A percentile compares a stretch with the other conserved stretches of the same genome.
Conservation (phyloP, 176 grass and related monocot genomes). For the Guadua angustifolia region DNA sequence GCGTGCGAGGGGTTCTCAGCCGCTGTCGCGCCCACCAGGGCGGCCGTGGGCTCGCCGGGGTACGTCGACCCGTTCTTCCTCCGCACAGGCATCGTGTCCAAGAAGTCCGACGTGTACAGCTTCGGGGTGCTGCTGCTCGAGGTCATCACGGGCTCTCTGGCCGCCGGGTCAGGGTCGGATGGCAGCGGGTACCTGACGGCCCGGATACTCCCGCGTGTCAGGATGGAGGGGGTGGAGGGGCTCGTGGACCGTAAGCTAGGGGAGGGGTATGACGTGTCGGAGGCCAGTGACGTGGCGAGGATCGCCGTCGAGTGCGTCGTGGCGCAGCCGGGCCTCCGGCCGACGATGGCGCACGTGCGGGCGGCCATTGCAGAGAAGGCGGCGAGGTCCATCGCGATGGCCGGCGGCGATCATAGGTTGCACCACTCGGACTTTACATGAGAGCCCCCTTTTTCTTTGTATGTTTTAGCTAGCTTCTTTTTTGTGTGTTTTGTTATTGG, state of each 20-base stretch:
- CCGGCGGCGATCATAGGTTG: background rate
- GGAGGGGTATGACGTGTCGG: slow-evolving; percentile 35
- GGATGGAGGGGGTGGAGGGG: slow-evolving; percentile 25
- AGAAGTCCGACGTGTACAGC: slow-evolving; percentile 80
- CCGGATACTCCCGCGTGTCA: slow-evolving; percentile 46
- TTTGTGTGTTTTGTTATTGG: background rate
- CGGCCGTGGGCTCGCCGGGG: slow-evolving; percentile 73
- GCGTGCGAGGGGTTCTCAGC: slow-evolving; percentile 80
- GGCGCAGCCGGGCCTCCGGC: slow-evolving; percentile 65
- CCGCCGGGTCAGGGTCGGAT: slow-evolving; percentile 36
- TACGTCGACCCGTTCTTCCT: slow-evolving; percentile 89
- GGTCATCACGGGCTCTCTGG: slow-evolving; percentile 64
- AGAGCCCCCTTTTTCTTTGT: background rate
- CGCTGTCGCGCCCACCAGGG: slow-evolving; percentile 40
- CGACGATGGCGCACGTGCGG: slow-evolving; percentile 62
- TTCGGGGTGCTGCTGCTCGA: slow-evolving; percentile 86
- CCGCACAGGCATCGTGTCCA: slow-evolving; percentile 80
- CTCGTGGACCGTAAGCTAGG: slow-evolving; percentile 60
- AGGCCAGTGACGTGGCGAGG: slow-evolving; percentile 52
- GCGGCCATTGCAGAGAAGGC: slow-evolving; percentile 54
- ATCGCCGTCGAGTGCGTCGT: slow-evolving; percentile 57
- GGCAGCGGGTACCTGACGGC: slow-evolving; percentile 47
- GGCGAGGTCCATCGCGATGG: slow-evolving; percentile 32
- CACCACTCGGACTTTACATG: background rate
- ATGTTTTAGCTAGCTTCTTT: background rate